Base-by-base conservation (phyloP, 371 early-diverging fungal genomes). In the Saksenaea oblongispora region DNA sequence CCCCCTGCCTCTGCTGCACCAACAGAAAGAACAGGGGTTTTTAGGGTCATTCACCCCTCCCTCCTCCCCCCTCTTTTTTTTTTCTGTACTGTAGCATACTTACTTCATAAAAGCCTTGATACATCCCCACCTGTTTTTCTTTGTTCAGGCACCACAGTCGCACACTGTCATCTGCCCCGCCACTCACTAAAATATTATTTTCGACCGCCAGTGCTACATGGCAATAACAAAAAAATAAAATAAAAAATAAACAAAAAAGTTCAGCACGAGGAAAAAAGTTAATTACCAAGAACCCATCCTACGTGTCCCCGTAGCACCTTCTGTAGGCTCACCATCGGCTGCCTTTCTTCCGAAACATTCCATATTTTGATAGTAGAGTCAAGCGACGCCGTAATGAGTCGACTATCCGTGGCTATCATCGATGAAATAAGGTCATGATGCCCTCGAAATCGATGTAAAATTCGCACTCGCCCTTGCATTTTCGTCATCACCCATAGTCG, bases 21-120 rank as follows among this genome's bases (percentile, higher is more conserved):
- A 34, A 14, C 22, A 36, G 28, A 13, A 26, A 17, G 10, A n/a
- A 24, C n/a, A 41, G 58, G 39, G 58, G 24, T 41, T 22, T n/a
- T 27, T 22, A 41, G 35, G 22, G 35, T 34, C 34, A n/a, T 18
- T 11, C 36, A 56, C 24, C 31, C 37, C 18, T 37, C 18, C 27
- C 27, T 8, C 28, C 55, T 28, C 34, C 31, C 34, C 5, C 28
- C 31, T 55, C 28, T 55, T 17, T 31, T 13, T 17, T 9, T 10
- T 10, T 51, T 41, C 14, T 37, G 37, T 37, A 37, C 10, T 37
- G 44, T 18, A 44, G 22, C 10, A 10, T 47, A 2, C 24, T 58
- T 58, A 58, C 42, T 42, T 58, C 58, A 39, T 39, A 58, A 17
- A 58, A 58, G 28, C 42, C 41, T 26, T 39, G 37, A 41, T 37